phyloP scores from a whole-genome alignment of 352 stramenopile genomes.

The Globisporangium spiculum region DNA sequence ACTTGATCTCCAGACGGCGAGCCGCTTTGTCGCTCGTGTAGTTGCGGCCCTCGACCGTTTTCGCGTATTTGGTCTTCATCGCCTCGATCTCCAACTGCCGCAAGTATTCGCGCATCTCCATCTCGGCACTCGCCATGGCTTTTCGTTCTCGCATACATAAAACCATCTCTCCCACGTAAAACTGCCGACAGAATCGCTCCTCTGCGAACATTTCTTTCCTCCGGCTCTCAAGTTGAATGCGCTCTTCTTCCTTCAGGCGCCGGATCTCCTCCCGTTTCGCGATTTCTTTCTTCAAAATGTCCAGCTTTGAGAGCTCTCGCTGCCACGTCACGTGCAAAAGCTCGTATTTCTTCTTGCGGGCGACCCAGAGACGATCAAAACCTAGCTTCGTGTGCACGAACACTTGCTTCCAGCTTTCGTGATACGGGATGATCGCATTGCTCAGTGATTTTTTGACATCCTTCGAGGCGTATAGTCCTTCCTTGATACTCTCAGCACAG shows the following conservation, averaged over 20 bases:
- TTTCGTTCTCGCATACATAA: conserved; percentile 62
- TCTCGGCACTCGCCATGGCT: conserved; percentile 54
- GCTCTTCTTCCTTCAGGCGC: conserved; percentile 50
- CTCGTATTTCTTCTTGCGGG: conserved; percentile 32
- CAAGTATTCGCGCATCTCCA: conserved; percentile 70
- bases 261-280: conserved; percentile 47
- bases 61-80: conserved; percentile 75
- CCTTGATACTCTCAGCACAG: conserved; percentile 23
- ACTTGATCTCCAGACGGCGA: conserved; percentile 73
- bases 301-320: conserved; percentile 42
- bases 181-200: conserved; percentile 52
- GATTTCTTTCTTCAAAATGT: conserved; percentile 46
- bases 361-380: conserved; percentile 45
- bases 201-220: conserved; percentile 70
- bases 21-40: conserved; percentile 62
- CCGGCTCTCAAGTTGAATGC: conserved; percentile 30
- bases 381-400: conserved; percentile 15
- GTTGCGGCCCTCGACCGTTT: conserved; percentile 60
- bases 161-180: conserved; percentile 67
- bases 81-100: conserved; percentile 59
- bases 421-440: conserved; percentile 8
- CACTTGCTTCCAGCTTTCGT: conserved; percentile 6
- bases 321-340: conserved; percentile 39
- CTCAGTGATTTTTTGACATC: conserved; percentile 9
- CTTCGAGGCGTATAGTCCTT: conserved; percentile 14